Base-by-base conservation (phyloP, 805 yeast genomes). In the Isabelozyma heimii region DNA sequence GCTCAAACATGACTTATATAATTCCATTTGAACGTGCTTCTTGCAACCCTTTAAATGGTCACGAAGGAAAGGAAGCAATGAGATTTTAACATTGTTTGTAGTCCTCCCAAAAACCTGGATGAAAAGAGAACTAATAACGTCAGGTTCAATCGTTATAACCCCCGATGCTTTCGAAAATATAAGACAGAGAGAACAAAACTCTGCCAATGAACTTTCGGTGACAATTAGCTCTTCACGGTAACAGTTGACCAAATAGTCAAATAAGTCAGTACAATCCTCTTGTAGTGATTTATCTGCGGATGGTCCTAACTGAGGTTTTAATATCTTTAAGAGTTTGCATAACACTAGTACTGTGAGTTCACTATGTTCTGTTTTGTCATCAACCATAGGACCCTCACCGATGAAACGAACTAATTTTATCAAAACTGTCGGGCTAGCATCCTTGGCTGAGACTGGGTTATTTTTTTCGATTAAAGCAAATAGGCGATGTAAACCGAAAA, bases 181-280 rank as follows among this genome's bases (percentile, higher is more conserved):
- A 7, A 76, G 47, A 6, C 72, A 49, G 3, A 80, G 59, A 12
- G 54, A 55, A 3, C 74, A 58, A 16, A 76, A 62, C 17, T 61
- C 64, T 1, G 56, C 20, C 3, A 58, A 53, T 1, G 79, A 66
- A 1, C 20, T 16, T 17, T 67, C 73, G 0, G 82, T 76, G 44
- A 67, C 56, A 12, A 83, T 62, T 43, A 78, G 61, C 2, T 62
- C 56, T 30, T 72, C 78, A 1, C 67, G 63, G 4, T 73, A 71
- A 43, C 82, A 64, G 14, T 63, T 55, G 2, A 69, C 39, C 8
- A 82, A 51, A 75, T 81, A 84, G 1, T 65, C 59, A 38, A 73
- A 65, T 15, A 84, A 71, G 53, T 83, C 87, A 37, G 56, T 58
- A 41, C 75, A 73, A 44, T 81, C 85, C 3, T 67, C 67, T 15